phyloP scores from a whole-genome alignment of 805 yeast species.

The Metschnikowia baotianmanensis region DNA sequence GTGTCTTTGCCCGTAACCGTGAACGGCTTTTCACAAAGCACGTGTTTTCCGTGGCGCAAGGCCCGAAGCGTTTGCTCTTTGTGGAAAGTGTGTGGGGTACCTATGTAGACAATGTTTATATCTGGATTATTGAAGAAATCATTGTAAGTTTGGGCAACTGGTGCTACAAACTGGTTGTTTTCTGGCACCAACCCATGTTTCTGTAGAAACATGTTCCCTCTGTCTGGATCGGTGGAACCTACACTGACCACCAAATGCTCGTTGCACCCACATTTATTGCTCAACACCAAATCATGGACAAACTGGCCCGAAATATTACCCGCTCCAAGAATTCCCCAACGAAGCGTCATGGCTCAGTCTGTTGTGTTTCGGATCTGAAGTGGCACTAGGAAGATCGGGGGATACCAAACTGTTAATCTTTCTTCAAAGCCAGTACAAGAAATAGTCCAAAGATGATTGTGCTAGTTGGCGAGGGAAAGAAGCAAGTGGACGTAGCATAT shows the following conservation, averaged over 20 bases:
- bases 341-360: constrained; percentile 15
- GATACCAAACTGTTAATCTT: background rate
- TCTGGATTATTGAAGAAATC: constrained; percentile 42
- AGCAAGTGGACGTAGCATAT: too few species aligned
- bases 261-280: constrained; percentile 20
- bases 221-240: constrained; percentile 37
- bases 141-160: constrained; percentile 35
- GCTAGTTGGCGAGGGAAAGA: too few species aligned
- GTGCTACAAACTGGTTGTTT: constrained; percentile 26
- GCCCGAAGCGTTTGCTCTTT: constrained; percentile 44
- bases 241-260: constrained; percentile 37
- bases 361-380: background rate
- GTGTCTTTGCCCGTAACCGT: constrained; percentile 48
- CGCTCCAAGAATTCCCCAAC: constrained; percentile 52
- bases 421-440: background rate
- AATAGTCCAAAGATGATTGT: background rate
- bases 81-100: constrained; percentile 54
- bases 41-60: constrained; percentile 46
- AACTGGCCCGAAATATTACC: constrained; percentile 49
- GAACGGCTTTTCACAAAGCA: constrained; percentile 55
- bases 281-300: constrained; percentile 36
- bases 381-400: too few species aligned
- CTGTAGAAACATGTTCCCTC: constrained; percentile 34
- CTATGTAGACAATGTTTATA: constrained; percentile 51
- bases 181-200: constrained; percentile 17